These are phyloP conservation scores for Platanthera guangdongensis DNA, from an alignment of 106 monocot genomes.

Conservation along the genomic window DNA sequence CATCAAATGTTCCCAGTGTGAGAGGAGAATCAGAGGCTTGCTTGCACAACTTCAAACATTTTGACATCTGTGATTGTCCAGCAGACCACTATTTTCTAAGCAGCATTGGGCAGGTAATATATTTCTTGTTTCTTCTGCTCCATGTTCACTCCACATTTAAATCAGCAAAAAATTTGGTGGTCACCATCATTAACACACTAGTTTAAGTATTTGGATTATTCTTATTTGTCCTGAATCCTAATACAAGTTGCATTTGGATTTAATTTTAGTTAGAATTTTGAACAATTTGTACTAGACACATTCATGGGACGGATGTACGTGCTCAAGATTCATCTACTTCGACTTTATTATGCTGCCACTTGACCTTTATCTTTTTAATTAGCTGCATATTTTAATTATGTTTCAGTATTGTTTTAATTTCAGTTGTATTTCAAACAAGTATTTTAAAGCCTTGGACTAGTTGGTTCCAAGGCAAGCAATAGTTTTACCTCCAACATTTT, in stretches of 20 bases:
- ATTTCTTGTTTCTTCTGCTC: not conserved
- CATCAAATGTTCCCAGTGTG: conserved; percentile 16
- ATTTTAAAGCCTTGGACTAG: no score
- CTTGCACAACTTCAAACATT: conserved; percentile 55
- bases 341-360: no score
- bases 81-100: conserved; percentile 66
- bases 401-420: no score
- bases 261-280: not conserved
- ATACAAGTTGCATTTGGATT: conserved; percentile 3
- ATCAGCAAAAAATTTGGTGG: not conserved
- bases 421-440: no score
- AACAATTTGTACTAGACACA: not conserved
- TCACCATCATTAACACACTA: not conserved
- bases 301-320: no score
- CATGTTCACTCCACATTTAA: not conserved
- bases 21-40: conserved; percentile 12
- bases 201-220: not conserved
- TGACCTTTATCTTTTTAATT: no score
- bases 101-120: conserved; percentile 44
- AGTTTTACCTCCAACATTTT: no score
- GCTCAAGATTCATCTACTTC: no score
- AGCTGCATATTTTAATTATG: no score
- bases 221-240: not conserved
- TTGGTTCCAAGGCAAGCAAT: no score
- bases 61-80: conserved; percentile 64